Conservation (phyloP, 306 rosid species). For the Malus sieversii region DNA sequence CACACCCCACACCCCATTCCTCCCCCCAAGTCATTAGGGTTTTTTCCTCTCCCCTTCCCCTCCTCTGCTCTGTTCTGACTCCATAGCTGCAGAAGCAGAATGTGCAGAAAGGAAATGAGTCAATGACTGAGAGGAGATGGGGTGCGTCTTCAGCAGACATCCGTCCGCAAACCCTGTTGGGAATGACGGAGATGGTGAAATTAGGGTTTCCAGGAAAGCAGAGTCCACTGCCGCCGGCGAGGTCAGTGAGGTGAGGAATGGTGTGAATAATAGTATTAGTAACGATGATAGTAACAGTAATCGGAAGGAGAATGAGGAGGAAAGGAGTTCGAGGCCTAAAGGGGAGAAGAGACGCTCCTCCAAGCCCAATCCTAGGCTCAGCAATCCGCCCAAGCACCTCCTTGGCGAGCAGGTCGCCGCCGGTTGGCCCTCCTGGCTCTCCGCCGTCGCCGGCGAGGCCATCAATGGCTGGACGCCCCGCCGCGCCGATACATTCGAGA, state of each 20-base stretch:
- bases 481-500: constrained; percentile 86
- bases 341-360: constrained; percentile 69
- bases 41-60: background rate
- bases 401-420: constrained; percentile 99
- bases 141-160: constrained; percentile 73
- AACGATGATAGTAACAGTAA: constrained; percentile 39
- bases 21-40: background rate
- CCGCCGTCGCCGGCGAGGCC: constrained; percentile 96
- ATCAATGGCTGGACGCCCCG: constrained; percentile 90
- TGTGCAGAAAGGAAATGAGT: constrained; percentile 26
- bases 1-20: background rate
- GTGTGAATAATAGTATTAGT: constrained; percentile 15
- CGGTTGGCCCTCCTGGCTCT: constrained; percentile 99
- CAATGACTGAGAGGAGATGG: constrained; percentile 66
- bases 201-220: constrained; percentile 8
- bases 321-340: constrained; percentile 31
- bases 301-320: constrained; percentile 42
- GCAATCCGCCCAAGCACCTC: constrained; percentile 75
- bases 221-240: background rate
- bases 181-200: constrained; percentile 17
- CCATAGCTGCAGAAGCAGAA: constrained; percentile 11
- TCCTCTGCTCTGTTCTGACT: background rate
- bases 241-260: constrained; percentile 16
- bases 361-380: constrained; percentile 78
- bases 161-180: constrained; percentile 27